Base-by-base conservation (phyloP, 225 moss, liverwort and hornwort genomes). In the Bryum argenteum region DNA sequence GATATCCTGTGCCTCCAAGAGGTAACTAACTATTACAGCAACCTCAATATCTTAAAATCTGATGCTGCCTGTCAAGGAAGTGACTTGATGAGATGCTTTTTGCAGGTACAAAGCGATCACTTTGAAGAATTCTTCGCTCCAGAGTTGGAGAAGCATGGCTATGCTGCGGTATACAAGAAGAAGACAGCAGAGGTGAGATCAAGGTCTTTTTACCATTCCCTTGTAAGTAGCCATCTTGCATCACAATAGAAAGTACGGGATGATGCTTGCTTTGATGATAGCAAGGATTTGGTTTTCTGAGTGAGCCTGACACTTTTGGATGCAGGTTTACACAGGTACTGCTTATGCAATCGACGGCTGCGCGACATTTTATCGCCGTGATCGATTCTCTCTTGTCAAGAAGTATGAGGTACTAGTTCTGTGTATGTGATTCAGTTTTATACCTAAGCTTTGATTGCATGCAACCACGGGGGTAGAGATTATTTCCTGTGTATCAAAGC, bases 1-100 rank as follows among this genome's bases (percentile, higher is more conserved):
- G 94, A 90, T 79, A 95, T 95, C 65, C 76, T 95, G 48, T 92
- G 90, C 75, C 88, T 95, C 33, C 90, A 92, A 81, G 92, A 95
- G 95, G 92, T 80, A 71, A 3, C 12, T 45, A 45, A 23, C 54
- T 43, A 42, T 63, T 16, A 16, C 18, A 9, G 16, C 17, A n/a
- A 14, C 13, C 37, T 4, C 37, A 12, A 6, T 11, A 22, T 23
- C 22, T 21, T 23, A 19, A 13, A 65, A 28, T 33, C 12, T 28
- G 8, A 65, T 33, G 5, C 28, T 2, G 33, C n/a, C n/a, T 33
- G 17, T 54, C n/a, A 44, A 21, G n/a, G n/a, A 61, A 22, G 69
- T 69, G 44, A 20, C 45, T 10, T 6, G 10, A 42, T 53, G 65
- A 23, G 55, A 39, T 44, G 33, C 14, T 51, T 43, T 63, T 28